Evolutionary conservation across 2,329 filamentous ascomycete genomes (phyloP), one percentile per base, ranked within the genome.

Genomic region (Nemania diffusa): DNA sequence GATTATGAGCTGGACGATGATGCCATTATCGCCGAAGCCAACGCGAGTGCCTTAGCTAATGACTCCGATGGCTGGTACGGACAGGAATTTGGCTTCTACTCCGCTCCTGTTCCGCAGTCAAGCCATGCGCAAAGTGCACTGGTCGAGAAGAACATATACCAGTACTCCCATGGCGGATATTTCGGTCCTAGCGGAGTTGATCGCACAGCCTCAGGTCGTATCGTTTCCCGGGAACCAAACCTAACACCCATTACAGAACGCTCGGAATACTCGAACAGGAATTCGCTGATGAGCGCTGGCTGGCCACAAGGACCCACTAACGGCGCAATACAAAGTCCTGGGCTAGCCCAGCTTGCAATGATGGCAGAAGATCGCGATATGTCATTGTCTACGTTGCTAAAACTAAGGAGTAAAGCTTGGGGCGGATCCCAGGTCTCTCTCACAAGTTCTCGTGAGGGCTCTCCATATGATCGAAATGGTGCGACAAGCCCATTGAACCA

Each of bases 1-100:
- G 87, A 91, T 71, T 87, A 88, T 66, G 88, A 90, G 51, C 85
- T 92, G 57, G 92, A 93, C 66, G 94, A 98, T 71, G 94, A 97
- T 73, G 89, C 90, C 34, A 96, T 98, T 73, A 97, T 99, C 67
- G 95, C 94, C 0, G 96, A 94, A 65, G 96, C 96, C 5, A 99
- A 99, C 73, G 94, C 95, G 0, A 94, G 96, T 77, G 96, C 92
- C 1, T 84, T 99, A 7, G 95, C 96, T 52, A 94, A 93, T 72
- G 96, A 99, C 75, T 91, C 91, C 6, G 95, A 97, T 70, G 95
- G 93, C 0, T 97, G 96, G 82, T 99, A 99, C 76, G 96, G 96
- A 0, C 91, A 94, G 72, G 96, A 99, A 78, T 99, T 99, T 76
- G 94, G 94, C 0, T 99, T 99, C 78, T 99, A 97, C 78, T 93